Evolutionary conservation across 1,139 yeast genomes (phyloP), one percentile per base, ranked within the genome.

Genomic region (Nadsonia starkeyi-henricii): DNA sequence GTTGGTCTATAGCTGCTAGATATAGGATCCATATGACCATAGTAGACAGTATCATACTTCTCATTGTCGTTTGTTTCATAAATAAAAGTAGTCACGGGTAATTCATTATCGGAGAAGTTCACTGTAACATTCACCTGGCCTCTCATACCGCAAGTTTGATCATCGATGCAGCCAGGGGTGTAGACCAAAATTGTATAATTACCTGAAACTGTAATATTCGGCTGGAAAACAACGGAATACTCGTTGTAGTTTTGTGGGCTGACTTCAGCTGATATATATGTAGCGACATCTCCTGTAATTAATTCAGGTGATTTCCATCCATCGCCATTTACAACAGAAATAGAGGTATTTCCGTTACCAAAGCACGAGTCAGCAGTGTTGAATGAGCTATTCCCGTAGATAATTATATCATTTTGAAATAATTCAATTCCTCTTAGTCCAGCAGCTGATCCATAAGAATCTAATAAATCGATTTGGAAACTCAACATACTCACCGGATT

Each of bases 101-200:
- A 73, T 9, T 63, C 58, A 3, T 62, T 60, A 3, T 58, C 57
- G 45, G 71, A 69, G 45, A 72, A 70, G 53, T 69, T 69, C 2
- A 89, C 70, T 0, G 94, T 74, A 0, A 82, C 95, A 57, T 85
- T 84, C 4, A 85, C 91, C 30, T 78, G 75, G 4, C 94, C 88
- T 61, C 99, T 75, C 20, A 68, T 55, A 23, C 62, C 57, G 65
- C 99, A 91, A 0, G 94, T 74, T 44, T 70, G 66, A 60, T 85
- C 96, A 9, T 60, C 64, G 1, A 66, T 53, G 66, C 99, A 91
- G 0, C 98, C 97, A 0, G 96, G 96, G 0, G 98, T 91, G 55
- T 75, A 79, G 51, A 89, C 58, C 48, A 78, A 69, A 36, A 91
- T 70, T 0, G 86, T 71, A 62, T 86, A 91, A 53, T 78, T 72